Base-by-base conservation (phyloP, 345 rosid species). In the Melaleuca alternifolia region DNA sequence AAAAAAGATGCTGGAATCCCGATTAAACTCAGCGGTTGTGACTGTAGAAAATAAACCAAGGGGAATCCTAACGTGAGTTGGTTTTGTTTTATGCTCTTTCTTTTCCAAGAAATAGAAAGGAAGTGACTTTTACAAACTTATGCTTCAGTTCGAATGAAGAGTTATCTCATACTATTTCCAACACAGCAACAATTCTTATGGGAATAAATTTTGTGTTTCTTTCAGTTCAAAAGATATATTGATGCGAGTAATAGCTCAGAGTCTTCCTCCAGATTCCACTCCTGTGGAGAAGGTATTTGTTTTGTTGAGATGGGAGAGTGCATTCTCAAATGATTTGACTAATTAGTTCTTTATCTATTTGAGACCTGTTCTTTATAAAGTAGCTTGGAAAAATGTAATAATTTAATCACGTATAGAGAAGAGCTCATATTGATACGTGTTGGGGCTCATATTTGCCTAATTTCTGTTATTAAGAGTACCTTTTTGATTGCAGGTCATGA, bases 191-290 rank as follows among this genome's bases (percentile, higher is more conserved):
- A 2, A 83, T 51, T 21, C 59, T 44, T 79, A 14, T 81, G 79
- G 46, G 84, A 86, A 28, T 21, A 84, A 76, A 87, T 77, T 51
- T 88, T 76, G 86, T 84, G 52, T 83, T 83, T 83, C 87, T 76
- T 41, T 59, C 92, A 98, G 99, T 65, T 96, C 99, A 84, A 98
- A 95, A 91, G 99, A 98, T 89, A 98, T 98, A 85, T 90, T 98
- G 94, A 96, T 96, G 99, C 94, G 99, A 86, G 97, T 98, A 86
- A 94, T 95, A 83, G 92, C 98, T 61, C 96, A 96, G 89, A 92
- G 93, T 91, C 95, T 94, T 81, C 86, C 98, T 56, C 93, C 99
- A 28, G 93, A 93, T 84, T 92, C 96, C 59, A 95, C 96, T 87
- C 84, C 89, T 84, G 94, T 96, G 82, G 99, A 98, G 90, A 93